These are phyloP conservation scores for Cryoendolithus antarcticus DNA, from an alignment of 2,329 filamentous ascomycete genomes.

Conservation along the genomic window DNA sequence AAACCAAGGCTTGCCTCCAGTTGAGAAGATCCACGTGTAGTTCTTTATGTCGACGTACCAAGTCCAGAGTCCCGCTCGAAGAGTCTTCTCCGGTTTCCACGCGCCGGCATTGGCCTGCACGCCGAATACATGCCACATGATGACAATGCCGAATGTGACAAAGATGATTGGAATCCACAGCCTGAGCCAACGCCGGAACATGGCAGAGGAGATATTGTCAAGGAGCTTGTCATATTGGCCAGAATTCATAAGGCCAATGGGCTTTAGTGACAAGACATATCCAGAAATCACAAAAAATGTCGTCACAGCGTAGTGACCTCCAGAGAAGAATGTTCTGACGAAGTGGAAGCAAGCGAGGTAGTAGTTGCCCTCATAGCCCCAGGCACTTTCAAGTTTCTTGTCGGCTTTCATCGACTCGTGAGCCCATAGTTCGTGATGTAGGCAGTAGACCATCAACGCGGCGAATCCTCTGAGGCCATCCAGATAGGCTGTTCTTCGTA, in stretches of 20 bases:
- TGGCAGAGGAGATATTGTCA: slow-evolving; percentile 35
- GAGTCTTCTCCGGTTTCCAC: slow-evolving; percentile 24
- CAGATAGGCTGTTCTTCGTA: slow-evolving; percentile 46
- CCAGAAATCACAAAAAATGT: slow-evolving; percentile 42
- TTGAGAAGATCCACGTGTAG: slow-evolving; percentile 54
- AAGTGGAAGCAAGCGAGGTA: slow-evolving; percentile 43
- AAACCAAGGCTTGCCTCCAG: slow-evolving; percentile 45
- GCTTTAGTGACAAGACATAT: slow-evolving; percentile 39
- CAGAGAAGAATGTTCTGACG: slow-evolving; percentile 48
- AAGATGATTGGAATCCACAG: slow-evolving; percentile 41
- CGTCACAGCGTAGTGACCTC: slow-evolving; percentile 47
- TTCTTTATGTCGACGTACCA: slow-evolving; percentile 50
- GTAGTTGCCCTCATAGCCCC: slow-evolving; percentile 37
- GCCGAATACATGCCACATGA: slow-evolving; percentile 41
- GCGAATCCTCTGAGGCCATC: slow-evolving; percentile 57
- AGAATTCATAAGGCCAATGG: slow-evolving; percentile 31
- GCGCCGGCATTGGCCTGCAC: slow-evolving; percentile 21
- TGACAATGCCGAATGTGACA: slow-evolving; percentile 43
- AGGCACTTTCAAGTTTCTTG: slow-evolving; percentile 40
- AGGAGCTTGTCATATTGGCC: slow-evolving; percentile 27
- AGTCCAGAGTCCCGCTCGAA: slow-evolving; percentile 39
- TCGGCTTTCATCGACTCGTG: slow-evolving; percentile 32
- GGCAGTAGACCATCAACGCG: slow-evolving; percentile 52
- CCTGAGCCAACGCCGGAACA: slow-evolving; percentile 40
- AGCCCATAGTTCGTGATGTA: slow-evolving; percentile 47